phyloP scores from a whole-genome alignment of 108 stramenopile species.

The Cyclotella atomus region DNA sequence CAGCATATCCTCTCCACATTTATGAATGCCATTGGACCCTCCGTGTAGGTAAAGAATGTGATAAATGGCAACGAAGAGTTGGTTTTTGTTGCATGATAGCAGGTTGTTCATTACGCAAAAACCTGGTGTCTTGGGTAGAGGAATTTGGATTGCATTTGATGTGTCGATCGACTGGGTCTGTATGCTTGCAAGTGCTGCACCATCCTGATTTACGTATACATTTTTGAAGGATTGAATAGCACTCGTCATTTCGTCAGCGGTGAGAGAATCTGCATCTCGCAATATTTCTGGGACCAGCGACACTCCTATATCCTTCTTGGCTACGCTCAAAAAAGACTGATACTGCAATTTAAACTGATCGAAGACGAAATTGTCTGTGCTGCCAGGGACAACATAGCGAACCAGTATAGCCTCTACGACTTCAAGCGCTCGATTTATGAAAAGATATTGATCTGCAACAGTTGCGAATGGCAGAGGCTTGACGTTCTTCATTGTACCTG shows the following conservation, averaged over 20 bases:
- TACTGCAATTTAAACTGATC: conserved; percentile 25
- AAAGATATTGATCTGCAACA: conserved; percentile 60
- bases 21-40: conserved; percentile 46
- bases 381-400: conserved; percentile 57
- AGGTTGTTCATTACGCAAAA: conserved; percentile 52
- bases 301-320: conserved; percentile 35
- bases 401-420: conserved; percentile 73
- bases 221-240: conserved; percentile 43
- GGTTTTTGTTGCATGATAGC: conserved; percentile 53
- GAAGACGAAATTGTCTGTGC: conserved; percentile 21
- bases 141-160: conserved; percentile 37
- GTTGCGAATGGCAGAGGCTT: conserved; percentile 58
- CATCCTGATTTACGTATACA: conserved; percentile 22
- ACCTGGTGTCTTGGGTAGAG: conserved; percentile 58
- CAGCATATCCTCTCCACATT: conserved; percentile 37
- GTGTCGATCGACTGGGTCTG: conserved; percentile 39
- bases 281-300: conserved; percentile 38
- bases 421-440: conserved; percentile 65
- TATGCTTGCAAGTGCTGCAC: not conserved
- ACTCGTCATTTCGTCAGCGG: conserved; percentile 33
- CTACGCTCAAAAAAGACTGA: conserved; percentile 16
- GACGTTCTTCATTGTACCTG: conserved; percentile 46
- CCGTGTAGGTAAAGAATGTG: conserved; percentile 48
- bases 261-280: conserved; percentile 13
- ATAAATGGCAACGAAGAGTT: conserved; percentile 55